These are phyloP conservation scores for Gaeumannomyces tritici DNA, from an alignment of 2,329 filamentous ascomycete genomes.

Conservation along the genomic window DNA sequence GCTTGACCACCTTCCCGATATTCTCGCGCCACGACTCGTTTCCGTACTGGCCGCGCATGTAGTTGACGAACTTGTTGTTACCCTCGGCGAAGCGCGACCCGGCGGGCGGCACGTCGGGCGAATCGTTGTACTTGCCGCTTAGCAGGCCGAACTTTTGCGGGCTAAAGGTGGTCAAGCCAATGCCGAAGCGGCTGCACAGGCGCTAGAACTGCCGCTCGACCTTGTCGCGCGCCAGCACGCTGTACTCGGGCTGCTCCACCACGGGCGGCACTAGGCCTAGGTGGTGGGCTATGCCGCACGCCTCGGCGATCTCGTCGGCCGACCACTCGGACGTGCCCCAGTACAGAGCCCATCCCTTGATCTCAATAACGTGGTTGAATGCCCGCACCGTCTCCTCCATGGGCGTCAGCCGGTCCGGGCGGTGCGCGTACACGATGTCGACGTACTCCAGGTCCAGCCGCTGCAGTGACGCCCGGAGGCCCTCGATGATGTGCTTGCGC, in stretches of 20 bases:
- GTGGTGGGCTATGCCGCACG: slow-evolving; percentile 48
- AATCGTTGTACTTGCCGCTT: slow-evolving; percentile 57
- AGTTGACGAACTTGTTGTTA: slow-evolving; percentile 48
- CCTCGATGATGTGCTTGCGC: slow-evolving; percentile 44
- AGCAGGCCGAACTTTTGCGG: slow-evolving; percentile 47
- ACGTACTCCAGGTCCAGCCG: slow-evolving; percentile 57
- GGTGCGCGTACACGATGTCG: slow-evolving; percentile 53
- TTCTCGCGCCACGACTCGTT: slow-evolving; percentile 39
- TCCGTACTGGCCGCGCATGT: slow-evolving; percentile 48
- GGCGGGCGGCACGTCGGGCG: slow-evolving; percentile 19
- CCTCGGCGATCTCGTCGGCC: slow-evolving; percentile 56
- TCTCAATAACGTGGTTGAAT: slow-evolving; percentile 38
- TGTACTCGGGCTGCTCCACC: slow-evolving; percentile 61
- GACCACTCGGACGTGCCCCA: slow-evolving; percentile 66
- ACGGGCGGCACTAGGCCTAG: slow-evolving; percentile 53
- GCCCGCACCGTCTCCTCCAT: slow-evolving; percentile 54
- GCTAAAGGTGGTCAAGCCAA: slow-evolving; percentile 44
- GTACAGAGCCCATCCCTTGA: slow-evolving; percentile 58
- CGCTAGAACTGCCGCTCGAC: slow-evolving; percentile 45
- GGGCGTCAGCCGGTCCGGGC: slow-evolving; percentile 45
- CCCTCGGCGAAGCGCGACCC: slow-evolving; percentile 50
- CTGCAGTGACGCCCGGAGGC: slow-evolving; percentile 45
- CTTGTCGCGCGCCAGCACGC: slow-evolving; percentile 33
- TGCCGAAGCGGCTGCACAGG: slow-evolving; percentile 44
- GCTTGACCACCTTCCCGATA: slow-evolving; percentile 42